A percentile compares a stretch with the other conserved stretches of the same genome.
phyloP scores from a whole-genome alignment of 768 basidiomycete genomes.

The Ramaria rubella region DNA sequence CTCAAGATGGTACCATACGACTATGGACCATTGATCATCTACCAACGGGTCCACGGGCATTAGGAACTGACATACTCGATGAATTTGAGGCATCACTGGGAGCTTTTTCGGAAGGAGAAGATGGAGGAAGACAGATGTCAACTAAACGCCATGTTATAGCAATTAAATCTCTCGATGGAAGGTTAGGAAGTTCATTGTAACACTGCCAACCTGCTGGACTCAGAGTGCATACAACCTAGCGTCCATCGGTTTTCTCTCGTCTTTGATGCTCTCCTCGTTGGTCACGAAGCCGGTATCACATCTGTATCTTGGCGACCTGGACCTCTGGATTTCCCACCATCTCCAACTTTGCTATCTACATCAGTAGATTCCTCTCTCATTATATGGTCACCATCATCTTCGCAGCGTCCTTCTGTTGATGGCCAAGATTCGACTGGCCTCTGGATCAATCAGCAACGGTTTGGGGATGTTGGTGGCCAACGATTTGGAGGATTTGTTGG shows the following conservation, averaged over 20 bases:
- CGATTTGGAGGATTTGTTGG: slow-evolving; percentile 90
- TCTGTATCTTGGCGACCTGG: slow-evolving; percentile 76
- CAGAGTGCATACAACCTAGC: slow-evolving; percentile 22
- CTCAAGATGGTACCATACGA: slow-evolving; percentile 90
- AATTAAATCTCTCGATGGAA: slow-evolving; percentile 42
- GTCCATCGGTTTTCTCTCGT: slow-evolving; percentile 63
- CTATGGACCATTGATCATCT: slow-evolving; percentile 78
- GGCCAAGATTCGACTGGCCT: slow-evolving; percentile 47
- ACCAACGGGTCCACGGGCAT: slow-evolving; percentile 16
- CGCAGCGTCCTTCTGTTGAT: slow-evolving; percentile 29
- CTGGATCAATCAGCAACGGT: slow-evolving; percentile 88
- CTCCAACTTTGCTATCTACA: slow-evolving; percentile 72
- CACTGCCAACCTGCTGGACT: background rate
- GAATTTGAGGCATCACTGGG: slow-evolving; percentile 80
- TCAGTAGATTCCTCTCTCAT: slow-evolving; percentile 95
- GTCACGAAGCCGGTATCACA: slow-evolving; percentile 93
- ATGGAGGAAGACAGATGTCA: slow-evolving; percentile 81
- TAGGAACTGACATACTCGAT: slow-evolving; percentile 70
- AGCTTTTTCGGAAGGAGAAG: slow-evolving; percentile 63
- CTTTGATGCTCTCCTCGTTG: slow-evolving; percentile 89
- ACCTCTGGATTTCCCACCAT: slow-evolving; percentile 13
- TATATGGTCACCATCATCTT: slow-evolving; percentile 78
- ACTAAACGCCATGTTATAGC: slow-evolving; percentile 78
- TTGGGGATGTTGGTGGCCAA: slow-evolving; percentile 92
- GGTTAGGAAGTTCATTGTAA: slow-evolving; percentile 24